Base-by-base conservation (phyloP, 257 asterid species). In the Solanum chaucha region DNA sequence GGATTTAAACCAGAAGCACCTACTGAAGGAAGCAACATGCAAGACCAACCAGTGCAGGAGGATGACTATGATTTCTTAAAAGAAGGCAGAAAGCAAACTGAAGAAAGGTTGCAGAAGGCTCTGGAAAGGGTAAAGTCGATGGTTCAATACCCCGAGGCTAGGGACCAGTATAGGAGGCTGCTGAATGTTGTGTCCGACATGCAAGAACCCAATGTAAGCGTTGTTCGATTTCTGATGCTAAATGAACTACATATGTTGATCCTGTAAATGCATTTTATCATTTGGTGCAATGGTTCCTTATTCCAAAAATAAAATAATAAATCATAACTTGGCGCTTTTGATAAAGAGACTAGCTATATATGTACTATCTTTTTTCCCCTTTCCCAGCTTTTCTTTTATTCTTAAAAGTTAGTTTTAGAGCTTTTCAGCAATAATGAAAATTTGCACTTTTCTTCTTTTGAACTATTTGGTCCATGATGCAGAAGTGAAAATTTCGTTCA, bases 141-240 rank as follows among this genome's bases (percentile, higher is more conserved):
- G 99, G 98, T 96, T 86, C 98, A 94, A 88, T 93, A 95, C 88
- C 98, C 98, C 17, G 98, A 96, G 86, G 98, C 97, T n/a, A 93
- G 98, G 83, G 99, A 95, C 85, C 99, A 96, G 83, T 95, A 95
- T 74, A 94, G 93, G 83, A 94, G 98, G 89, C 88, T 96, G 91
- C 94, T 96, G 89, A 95, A 94, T 87, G 98, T 94, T 84, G 98
- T 96, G 87, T 95, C 99, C 17, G 98, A 93, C 83, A 93, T 96
- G 92, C 94, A 93, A 89, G 98, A 92, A 86, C 91, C 93, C 35
- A 94, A 93, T 98, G 99, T 96, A 92, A 9, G 44, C 81, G 3
- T 75, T 26, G 24, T 5, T 40, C 13, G 1, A 86, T n/a, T 83
- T 84, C 61, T 26, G 34, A 70, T 70, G 24, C 87, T 48, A 28